phyloP scores from a whole-genome alignment of 2,329 filamentous ascomycete species.

The Xylariaceae sp. region DNA sequence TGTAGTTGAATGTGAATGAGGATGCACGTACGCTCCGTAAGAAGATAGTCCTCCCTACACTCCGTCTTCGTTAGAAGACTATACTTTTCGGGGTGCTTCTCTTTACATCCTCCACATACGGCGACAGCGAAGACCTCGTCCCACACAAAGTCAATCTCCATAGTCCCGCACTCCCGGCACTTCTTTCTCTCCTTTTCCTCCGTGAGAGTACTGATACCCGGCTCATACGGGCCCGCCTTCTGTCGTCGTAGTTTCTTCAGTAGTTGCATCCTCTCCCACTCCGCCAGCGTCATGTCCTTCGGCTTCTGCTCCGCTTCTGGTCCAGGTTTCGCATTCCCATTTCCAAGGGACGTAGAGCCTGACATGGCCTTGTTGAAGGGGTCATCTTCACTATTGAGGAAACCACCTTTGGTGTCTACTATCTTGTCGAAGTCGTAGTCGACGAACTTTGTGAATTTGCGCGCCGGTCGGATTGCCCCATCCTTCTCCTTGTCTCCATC shows the following conservation, averaged over 20 bases:
- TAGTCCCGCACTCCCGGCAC: slow-evolving; percentile 75
- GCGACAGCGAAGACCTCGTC: slow-evolving; percentile 73
- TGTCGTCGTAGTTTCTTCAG: slow-evolving; percentile 67
- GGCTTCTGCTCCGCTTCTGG: slow-evolving; percentile 60
- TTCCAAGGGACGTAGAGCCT: slow-evolving; percentile 38
- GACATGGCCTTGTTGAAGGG: slow-evolving; percentile 77
- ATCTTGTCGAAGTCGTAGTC: slow-evolving; percentile 98
- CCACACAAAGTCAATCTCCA: slow-evolving; percentile 96
- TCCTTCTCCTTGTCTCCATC: slow-evolving; percentile 24
- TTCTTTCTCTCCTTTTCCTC: slow-evolving; percentile 63
- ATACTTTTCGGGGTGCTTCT: slow-evolving; percentile 87
- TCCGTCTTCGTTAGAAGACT: slow-evolving; percentile 95
- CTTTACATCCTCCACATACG: slow-evolving; percentile 83
- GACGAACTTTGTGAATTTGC: slow-evolving; percentile 90
- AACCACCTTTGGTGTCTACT: slow-evolving; percentile 96
- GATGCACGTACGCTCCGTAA: slow-evolving; percentile 73
- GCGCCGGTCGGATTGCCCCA: slow-evolving; percentile 64
- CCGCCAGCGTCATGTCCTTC: slow-evolving; percentile 79
- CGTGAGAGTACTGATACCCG: slow-evolving; percentile 71
- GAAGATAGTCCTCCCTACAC: slow-evolving; percentile 87
- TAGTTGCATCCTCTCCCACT: slow-evolving; percentile 85
- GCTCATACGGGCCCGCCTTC: slow-evolving; percentile 81
- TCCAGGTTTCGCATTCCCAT: slow-evolving; percentile 26
- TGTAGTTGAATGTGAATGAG: background rate
- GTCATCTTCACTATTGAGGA: slow-evolving; percentile 86